Evolutionary conservation across 2,329 filamentous ascomycete genomes (phyloP), one percentile per base, ranked within the genome.

Genomic region (Pseudopithomyces maydicus): DNA sequence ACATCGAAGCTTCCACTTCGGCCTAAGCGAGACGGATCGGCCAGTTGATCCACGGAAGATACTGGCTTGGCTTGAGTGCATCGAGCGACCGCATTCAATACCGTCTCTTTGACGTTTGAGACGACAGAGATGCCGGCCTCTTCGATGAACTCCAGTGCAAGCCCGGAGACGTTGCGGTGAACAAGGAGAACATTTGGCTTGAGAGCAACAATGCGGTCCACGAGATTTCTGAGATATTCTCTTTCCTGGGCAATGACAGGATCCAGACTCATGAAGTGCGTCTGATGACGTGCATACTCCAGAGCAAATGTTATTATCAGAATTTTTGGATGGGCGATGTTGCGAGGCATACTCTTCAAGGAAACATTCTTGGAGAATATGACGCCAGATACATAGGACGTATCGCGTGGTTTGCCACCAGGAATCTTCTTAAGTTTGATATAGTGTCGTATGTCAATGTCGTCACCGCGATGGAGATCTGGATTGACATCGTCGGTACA

Each of bases 341-440:
- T 91, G 55, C 95, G 86, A 17, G 91, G 89, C 95, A 99, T 99
- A 75, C 90, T 96, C 74, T 99, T 99, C 51, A 98, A 80, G 0
- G 96, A 95, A 49, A 99, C 80, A 62, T 99, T 99, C 74, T 99
- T 99, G 12, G 92, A 95, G 74, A 99, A 99, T 1, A 99, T 93
- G 8, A 99, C 89, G 0, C 95, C 96, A 10, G 95, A 97, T 15
- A 98, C 90, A 74, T 99, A 99, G n/a, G 89, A 88, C 6, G 94
- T 98, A 75, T 99, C 94, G 22, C 91, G 88, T 17, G 94, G 93
- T 62, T 85, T 89, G 15, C 93, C 94, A 15, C 95, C 94, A 0
- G 93, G 91, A 12, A 99, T 95, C 72, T 96, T 96, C 74, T 99
- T 99, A 29, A 99, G 79, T 73, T 99, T 99, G 61, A 99, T 92